Base-by-base conservation (phyloP, 2,329 filamentous ascomycete genomes). In the Calonectria crousiana region DNA sequence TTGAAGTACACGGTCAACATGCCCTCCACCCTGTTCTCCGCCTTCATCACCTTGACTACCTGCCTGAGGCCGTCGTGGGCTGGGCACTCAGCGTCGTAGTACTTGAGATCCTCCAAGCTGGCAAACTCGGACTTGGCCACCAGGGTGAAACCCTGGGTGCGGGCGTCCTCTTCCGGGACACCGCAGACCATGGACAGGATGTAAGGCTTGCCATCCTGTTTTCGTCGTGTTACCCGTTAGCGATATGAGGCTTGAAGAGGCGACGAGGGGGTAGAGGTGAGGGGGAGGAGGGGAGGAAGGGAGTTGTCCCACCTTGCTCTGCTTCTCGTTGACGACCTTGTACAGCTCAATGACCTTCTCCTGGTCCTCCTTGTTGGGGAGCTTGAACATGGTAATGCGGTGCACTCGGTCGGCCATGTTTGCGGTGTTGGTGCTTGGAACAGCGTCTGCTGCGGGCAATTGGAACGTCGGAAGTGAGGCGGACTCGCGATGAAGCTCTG, bases 121-220 rank as follows among this genome's bases (percentile, higher is more conserved):
- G 89, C 88, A 81, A 95, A 95, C 60, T 90, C 89, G 51, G 89
- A 92, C 82, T 92, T 90, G 64, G 90, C 90, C 20, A 91, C 88
- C 68, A 95, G 80, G 10, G 92, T 94, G 86, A 89, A 94, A 53
- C 93, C 93, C 82, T 93, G 90, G 77, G 87, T 88, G 36, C 92
- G 90, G 23, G 89, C 85, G 78, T 94, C 92, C 11, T 89, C 86
- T 75, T 90, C 84, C 11, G 89, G 87, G 28, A 85, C 83, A 38
- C 90, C 90, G 18, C 90, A 92, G 84, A 86, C 76, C 77, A 91
- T 86, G 72, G 88, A 87, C 56, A 92, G 84, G 77, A 95, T 93
- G 83, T 95, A 95, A 1, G 92, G 92, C 82, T 93, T 92, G 75
- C 92, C 93, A 79, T 94, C 89, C 93, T 95, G 69, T 26, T n/a